These are phyloP conservation scores for Cucurbita pepo DNA, from an alignment of 306 rosid species.

Conservation along the genomic window DNA sequence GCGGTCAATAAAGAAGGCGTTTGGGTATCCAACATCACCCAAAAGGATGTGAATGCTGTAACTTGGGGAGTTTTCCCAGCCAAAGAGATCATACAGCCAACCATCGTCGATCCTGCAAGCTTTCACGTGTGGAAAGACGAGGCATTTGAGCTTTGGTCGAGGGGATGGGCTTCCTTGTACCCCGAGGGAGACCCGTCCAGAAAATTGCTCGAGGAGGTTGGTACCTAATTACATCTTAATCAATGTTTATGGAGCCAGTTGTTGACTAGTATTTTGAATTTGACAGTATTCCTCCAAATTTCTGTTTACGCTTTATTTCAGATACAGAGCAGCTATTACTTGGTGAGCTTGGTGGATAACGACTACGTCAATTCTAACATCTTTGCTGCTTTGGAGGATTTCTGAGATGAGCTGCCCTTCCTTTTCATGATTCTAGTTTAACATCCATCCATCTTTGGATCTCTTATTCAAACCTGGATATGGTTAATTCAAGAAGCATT, in stretches of 20 bases:
- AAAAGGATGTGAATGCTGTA: conserved; percentile 74
- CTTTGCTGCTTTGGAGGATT: conserved; percentile 44
- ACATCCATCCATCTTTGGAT: neutral
- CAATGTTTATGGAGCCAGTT: neutral
- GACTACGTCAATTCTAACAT: conserved; percentile 56
- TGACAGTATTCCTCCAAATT: neutral
- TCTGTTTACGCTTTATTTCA: conserved; percentile 12
- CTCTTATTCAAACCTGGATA: neutral
- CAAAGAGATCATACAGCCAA: conserved; percentile 86
- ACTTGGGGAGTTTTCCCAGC: conserved; percentile 99
- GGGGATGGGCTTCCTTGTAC: conserved; percentile 77
- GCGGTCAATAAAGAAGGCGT: conserved; percentile 69
- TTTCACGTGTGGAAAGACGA: conserved; percentile 86
- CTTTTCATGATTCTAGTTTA: neutral
- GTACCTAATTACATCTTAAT: neutral
- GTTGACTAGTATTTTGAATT: neutral
- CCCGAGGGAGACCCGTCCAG: conserved; percentile 61
- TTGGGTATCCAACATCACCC: conserved; percentile 55
- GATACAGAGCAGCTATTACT: conserved; percentile 58
- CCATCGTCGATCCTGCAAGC: conserved; percentile 85
- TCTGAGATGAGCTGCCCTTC: conserved; percentile 18
- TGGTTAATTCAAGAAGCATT: neutral
- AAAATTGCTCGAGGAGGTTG: conserved; percentile 79
- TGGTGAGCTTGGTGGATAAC: conserved; percentile 96
- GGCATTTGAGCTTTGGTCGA: conserved; percentile 87